A percentile compares a stretch with the other conserved stretches of the same genome.
Evolutionary conservation across 176 grass and related monocot species (phyloP).

Genomic region (Thinopyrum elongatum): DNA sequence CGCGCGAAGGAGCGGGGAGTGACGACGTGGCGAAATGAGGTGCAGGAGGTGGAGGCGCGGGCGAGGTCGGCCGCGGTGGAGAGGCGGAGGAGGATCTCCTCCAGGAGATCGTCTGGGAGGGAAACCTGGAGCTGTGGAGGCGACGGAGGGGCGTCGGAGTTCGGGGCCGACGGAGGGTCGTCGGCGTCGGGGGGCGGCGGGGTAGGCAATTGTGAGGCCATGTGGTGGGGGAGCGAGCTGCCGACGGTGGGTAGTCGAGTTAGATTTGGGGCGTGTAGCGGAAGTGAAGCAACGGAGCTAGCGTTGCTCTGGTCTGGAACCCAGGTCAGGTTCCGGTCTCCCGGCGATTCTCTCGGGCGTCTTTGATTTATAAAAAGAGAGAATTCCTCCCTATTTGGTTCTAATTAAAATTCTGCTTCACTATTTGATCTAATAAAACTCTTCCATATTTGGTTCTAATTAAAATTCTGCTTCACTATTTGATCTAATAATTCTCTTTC

Average conservation of each 20-base stretch:
- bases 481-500: no score
- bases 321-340: no score
- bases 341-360: no score
- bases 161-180: not conserved
- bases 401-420: no score
- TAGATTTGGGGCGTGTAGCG: not conserved
- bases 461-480: no score
- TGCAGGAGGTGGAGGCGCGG: constrained; percentile 16
- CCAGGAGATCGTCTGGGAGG: constrained; percentile 31
- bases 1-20: constrained; percentile 12
- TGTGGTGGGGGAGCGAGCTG: not conserved
- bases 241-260: not conserved
- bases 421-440: no score
- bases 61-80: constrained; percentile 20
- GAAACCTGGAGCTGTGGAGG: not conserved
- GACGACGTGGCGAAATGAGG: constrained; percentile 10
- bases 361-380: not conserved
- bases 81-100: constrained; percentile 36
- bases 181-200: not conserved
- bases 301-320: no score
- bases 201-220: not conserved
- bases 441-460: no score
- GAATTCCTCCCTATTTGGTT: no score
- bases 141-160: not conserved
- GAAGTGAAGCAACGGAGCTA: not conserved